These are phyloP conservation scores for Ophiosphaerella korrae DNA, from an alignment of 2,329 filamentous ascomycete species.

Conservation along the genomic window DNA sequence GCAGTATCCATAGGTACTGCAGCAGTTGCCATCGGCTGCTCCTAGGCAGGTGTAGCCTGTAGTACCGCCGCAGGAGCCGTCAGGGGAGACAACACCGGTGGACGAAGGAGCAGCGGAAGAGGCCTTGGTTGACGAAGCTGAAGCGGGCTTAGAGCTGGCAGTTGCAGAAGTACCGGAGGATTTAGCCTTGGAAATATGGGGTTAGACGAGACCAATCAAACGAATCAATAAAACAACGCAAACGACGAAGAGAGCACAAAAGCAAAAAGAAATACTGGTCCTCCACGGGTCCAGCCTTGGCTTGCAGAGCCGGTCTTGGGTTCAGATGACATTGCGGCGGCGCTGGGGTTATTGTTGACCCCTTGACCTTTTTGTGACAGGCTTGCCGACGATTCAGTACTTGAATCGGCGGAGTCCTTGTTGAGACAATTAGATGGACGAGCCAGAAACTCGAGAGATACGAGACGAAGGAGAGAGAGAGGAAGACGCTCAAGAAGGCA, in stretches of 20 bases:
- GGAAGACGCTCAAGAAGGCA: slow-evolving; percentile 10
- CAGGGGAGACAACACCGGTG: no score
- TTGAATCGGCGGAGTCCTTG: slow-evolving; percentile 13
- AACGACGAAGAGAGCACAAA: slow-evolving; percentile 7
- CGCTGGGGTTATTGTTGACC: slow-evolving; percentile 1
- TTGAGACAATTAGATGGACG: slow-evolving; percentile 18
- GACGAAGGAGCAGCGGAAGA: no score
- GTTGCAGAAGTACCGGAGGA: slow-evolving; percentile 1
- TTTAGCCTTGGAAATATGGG: slow-evolving; percentile 3
- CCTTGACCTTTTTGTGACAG: slow-evolving; percentile 1
- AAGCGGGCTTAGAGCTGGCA: background rate
- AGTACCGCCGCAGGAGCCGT: slow-evolving; percentile 44
- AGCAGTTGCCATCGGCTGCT: slow-evolving; percentile 52
- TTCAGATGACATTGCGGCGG: slow-evolving; percentile 1
- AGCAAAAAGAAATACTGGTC: slow-evolving; percentile 6
- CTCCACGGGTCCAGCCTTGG: slow-evolving; percentile 1
- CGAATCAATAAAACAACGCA: slow-evolving; percentile 6
- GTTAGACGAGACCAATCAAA: slow-evolving; percentile 7
- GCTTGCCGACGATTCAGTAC: slow-evolving; percentile 3
- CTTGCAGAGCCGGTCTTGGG: slow-evolving; percentile 2
- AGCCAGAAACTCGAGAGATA: slow-evolving; percentile 3
- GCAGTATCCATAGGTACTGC: slow-evolving; percentile 46
- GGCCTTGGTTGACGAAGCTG: no score
- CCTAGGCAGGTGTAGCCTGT: slow-evolving; percentile 49
- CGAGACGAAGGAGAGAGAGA: slow-evolving; percentile 10